Evolutionary conservation across 768 basidiomycete species (phyloP).

Genomic region (Arthromyces matolae): DNA sequence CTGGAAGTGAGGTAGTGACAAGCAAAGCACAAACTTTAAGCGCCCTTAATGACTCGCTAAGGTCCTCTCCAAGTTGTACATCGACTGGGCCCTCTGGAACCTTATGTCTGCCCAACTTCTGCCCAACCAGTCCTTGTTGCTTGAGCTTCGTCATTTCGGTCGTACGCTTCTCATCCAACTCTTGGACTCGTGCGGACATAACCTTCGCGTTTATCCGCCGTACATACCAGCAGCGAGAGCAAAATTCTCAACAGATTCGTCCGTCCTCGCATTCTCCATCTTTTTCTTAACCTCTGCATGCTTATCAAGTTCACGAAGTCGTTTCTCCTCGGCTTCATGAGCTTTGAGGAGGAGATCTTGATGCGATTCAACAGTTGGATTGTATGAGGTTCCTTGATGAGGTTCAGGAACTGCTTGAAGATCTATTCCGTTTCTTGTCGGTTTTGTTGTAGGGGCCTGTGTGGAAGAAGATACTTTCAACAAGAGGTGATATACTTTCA

Average conservation of each 20-base stretch:
- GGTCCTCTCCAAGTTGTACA: constrained; percentile 88
- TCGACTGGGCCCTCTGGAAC: constrained; percentile 67
- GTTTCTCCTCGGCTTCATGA: constrained; percentile 58
- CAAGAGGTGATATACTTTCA: not conserved
- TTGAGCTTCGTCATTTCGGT: constrained; percentile 48
- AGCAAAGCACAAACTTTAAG: constrained; percentile 62
- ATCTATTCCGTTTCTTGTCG: constrained; percentile 51
- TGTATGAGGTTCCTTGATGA: constrained; percentile 85
- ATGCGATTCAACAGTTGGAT: constrained; percentile 74
- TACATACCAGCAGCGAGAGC: constrained; percentile 67
- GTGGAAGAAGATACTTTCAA: not conserved
- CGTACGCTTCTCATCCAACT: constrained; percentile 38
- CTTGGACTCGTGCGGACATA: constrained; percentile 38
- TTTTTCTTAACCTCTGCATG: constrained; percentile 50
- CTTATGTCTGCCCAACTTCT: constrained; percentile 74
- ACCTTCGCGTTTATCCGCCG: constrained; percentile 38
- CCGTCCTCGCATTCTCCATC: constrained; percentile 46
- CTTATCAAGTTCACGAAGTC: constrained; percentile 49
- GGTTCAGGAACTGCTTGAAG: constrained; percentile 67
- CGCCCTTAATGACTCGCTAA: constrained; percentile 77
- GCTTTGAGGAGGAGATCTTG: constrained; percentile 68
- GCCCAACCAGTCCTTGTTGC: constrained; percentile 62
- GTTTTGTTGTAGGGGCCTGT: constrained; percentile 46
- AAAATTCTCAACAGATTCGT: constrained; percentile 27
- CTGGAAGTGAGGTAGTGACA: not conserved